Evolutionary conservation across 805 yeast species (phyloP).

Genomic region (Candida methanosorbosa): DNA sequence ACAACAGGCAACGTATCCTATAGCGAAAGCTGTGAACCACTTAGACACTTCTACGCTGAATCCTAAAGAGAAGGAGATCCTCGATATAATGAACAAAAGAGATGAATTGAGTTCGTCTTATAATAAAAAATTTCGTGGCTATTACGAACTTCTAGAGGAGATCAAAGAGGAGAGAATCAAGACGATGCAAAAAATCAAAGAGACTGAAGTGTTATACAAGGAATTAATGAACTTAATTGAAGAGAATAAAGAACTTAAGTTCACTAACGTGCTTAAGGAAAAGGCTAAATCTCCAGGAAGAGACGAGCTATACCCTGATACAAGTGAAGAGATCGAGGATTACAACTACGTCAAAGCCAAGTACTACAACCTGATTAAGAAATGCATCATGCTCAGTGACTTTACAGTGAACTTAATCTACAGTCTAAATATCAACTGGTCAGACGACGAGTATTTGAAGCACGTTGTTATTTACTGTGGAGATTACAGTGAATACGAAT

Average conservation of each 20-base stretch:
- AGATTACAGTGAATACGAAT: constrained; percentile 19
- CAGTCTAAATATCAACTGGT: constrained; percentile 23
- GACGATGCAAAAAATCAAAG: neutral
- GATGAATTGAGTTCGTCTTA: constrained; percentile 3
- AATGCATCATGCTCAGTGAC: constrained; percentile 16
- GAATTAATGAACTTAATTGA: neutral
- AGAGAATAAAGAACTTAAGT: constrained; percentile 5
- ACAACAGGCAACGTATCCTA: constrained; percentile 7
- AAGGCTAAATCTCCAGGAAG: constrained; percentile 7
- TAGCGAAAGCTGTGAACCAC: constrained; percentile 5
- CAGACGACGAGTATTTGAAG: constrained; percentile 17
- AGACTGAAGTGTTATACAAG: neutral
- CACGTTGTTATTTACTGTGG: constrained; percentile 23
- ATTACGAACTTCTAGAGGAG: neutral
- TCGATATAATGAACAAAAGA: neutral
- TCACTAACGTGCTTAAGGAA: constrained; percentile 6
- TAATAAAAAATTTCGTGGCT: neutral
- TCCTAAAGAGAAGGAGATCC: constrained; percentile 1
- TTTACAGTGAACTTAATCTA: constrained; percentile 25
- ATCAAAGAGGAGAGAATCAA: neutral
- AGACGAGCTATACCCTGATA: constrained; percentile 4
- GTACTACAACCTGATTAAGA: constrained; percentile 5
- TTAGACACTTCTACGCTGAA: constrained; percentile 1
- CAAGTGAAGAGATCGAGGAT: constrained; percentile 1
- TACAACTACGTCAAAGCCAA: neutral